Evolutionary conservation across 2,329 filamentous ascomycete genomes (phyloP).

Genomic region (Colletotrichum salicis): DNA sequence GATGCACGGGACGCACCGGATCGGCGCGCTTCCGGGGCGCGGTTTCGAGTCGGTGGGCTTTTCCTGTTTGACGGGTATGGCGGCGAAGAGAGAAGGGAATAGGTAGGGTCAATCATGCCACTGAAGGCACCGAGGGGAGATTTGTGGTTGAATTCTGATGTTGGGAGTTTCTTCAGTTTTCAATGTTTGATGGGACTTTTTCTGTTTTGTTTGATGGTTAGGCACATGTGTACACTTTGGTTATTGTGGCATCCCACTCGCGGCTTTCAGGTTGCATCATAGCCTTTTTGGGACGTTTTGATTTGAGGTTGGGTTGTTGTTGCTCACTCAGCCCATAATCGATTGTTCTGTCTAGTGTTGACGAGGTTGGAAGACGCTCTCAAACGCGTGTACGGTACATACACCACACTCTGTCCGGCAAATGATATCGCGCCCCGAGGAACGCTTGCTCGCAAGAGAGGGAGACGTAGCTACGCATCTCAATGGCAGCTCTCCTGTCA

Average conservation of each 20-base stretch:
- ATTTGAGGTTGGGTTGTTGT: background rate
- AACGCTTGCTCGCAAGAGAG: too few species aligned
- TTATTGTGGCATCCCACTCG: too few species aligned
- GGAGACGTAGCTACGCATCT: too few species aligned
- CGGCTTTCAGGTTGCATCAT: background rate
- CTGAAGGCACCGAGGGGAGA: background rate
- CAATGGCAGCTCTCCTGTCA: conserved; percentile 15
- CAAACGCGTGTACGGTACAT: too few species aligned
- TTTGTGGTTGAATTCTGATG: too few species aligned
- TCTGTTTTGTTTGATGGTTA: background rate
- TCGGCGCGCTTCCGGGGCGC: conserved; percentile 24
- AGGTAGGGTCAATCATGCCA: background rate
- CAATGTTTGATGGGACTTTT: background rate
- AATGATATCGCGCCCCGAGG: background rate
- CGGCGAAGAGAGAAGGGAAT: background rate
- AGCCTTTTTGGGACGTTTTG: background rate
- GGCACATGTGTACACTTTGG: too few species aligned
- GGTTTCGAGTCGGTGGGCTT: conserved; percentile 24
- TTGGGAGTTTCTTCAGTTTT: background rate
- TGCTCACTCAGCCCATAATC: too few species aligned
- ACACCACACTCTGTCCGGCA: background rate
- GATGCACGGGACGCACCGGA: conserved; percentile 22
- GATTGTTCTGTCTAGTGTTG: too few species aligned
- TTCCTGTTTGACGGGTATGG: background rate
- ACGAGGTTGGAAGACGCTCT: too few species aligned